phyloP scores from a whole-genome alignment of 768 basidiomycete species.

The Cystobasidium tubakii region DNA sequence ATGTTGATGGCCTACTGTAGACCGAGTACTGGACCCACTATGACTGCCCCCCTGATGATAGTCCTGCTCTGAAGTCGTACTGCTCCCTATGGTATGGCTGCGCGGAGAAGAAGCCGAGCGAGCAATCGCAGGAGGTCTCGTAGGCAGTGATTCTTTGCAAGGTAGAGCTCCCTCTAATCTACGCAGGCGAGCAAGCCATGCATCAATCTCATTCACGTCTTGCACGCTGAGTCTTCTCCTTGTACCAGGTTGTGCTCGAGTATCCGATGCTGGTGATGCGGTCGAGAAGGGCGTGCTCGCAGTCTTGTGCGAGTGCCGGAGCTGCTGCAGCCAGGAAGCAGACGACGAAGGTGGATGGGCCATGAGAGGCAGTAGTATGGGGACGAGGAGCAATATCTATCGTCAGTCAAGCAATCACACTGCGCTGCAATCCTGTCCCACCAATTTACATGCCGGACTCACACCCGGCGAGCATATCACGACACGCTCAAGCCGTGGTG shows the following conservation, averaged over 20 bases:
- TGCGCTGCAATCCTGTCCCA: neutral
- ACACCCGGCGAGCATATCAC: neutral
- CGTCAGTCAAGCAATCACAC: neutral
- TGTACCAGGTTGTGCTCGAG: neutral
- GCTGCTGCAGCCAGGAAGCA: neutral
- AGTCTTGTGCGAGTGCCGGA: neutral
- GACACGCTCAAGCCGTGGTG: neutral
- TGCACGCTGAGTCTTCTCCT: neutral
- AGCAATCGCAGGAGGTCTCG: neutral
- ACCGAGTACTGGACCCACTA: neutral
- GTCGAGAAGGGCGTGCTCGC: neutral
- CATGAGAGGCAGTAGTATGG: neutral
- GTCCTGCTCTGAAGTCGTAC: neutral
- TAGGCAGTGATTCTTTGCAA: neutral
- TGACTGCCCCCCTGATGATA: neutral
- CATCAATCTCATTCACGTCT: slow-evolving; percentile 6
- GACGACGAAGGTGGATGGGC: neutral
- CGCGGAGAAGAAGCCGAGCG: neutral
- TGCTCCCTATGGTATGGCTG: neutral
- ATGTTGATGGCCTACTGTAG: neutral
- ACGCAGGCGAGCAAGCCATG: neutral
- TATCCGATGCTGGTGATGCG: neutral
- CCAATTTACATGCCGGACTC: neutral
- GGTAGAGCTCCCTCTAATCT: neutral
- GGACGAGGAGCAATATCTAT: too few species aligned